Evolutionary conservation across 2,329 filamentous ascomycete genomes (phyloP).

Genomic region (Didymella lethalis): DNA sequence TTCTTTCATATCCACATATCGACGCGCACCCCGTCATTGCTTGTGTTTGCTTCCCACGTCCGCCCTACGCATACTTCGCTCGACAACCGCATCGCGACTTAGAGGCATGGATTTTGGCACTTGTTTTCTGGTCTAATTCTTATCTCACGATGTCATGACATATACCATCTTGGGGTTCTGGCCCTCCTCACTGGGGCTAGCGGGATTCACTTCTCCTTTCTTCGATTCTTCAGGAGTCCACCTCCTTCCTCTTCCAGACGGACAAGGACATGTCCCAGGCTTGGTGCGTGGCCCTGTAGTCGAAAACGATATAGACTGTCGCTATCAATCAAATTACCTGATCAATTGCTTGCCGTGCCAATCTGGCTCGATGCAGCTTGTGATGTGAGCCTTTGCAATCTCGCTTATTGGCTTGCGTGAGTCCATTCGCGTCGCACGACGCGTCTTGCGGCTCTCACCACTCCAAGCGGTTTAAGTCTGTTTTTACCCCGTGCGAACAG

Average conservation of each 20-base stretch:
- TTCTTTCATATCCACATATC: conserved; percentile 40
- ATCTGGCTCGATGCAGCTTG: conserved; percentile 10
- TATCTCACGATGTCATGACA: conserved; percentile 46
- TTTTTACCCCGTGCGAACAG: conserved; percentile 9
- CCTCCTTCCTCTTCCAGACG: conserved; percentile 17
- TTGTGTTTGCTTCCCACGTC: conserved; percentile 27
- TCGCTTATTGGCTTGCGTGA: conserved; percentile 16
- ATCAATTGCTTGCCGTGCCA: conserved; percentile 10
- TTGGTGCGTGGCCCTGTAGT: conserved; percentile 19
- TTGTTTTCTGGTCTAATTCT: conserved; percentile 31
- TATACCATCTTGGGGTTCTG: conserved; percentile 39
- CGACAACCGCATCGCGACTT: conserved; percentile 11
- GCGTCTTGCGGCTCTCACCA: conserved; percentile 6
- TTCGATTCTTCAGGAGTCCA: conserved; percentile 19
- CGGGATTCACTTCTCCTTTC: conserved; percentile 33
- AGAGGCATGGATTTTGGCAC: conserved; percentile 9
- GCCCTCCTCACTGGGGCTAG: conserved; percentile 29
- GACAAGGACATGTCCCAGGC: conserved; percentile 21
- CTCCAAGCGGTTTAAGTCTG: background rate
- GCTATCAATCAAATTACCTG: conserved; percentile 19
- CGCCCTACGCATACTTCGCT: conserved; percentile 22
- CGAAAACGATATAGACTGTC: conserved; percentile 24
- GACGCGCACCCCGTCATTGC: conserved; percentile 38
- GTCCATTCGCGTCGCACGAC: conserved; percentile 15
- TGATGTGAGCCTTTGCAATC: conserved; percentile 19